Evolutionary conservation across 1,284 basidiomycete genomes (phyloP), one percentile per base, ranked within the genome.

Genomic region (Takashimella tepidaria): DNA sequence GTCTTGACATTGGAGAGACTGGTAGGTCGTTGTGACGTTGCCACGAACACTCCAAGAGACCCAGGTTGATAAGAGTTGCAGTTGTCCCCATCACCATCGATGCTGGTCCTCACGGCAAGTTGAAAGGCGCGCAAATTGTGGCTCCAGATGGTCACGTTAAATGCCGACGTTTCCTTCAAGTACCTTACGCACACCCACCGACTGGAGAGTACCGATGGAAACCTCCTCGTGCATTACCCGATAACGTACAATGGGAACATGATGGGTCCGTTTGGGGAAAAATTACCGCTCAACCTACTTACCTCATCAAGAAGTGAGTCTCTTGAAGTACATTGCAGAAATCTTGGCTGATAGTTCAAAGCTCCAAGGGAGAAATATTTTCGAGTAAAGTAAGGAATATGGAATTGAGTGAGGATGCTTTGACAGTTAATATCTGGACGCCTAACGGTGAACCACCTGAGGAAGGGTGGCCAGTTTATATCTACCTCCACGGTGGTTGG

Each of bases 401-500:
- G 4, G 22, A 21, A 11, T 42, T 50, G 21, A 25, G 27, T 22
- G 62, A 63, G 48, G 62, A 63, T 50, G 55, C 56, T 5, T 57
- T 63, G 20, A 59, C 57, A 11, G 51, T 49, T 40, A 63, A 63
- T 54, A 51, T 63, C 19, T 63, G 62, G 62, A 57, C 59, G 42
- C 62, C 62, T 12, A 45, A 54, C 5, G 60, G 58, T 1, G 27
- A 45, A n/a, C 53, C 60, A 0, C 62, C 59, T 1, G 21, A 41
- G 3, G 57, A 50, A 25, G 62, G 62, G 12, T 63, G 59, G 59
- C 62, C 62, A 4, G 57, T 63, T 10, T 58, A 51, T 27, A 41
- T 61, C 21, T 63, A 57, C 50, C 25, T 59, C 22, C 62, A 63
- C 53, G 62, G 62, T 50, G 62, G 62, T 4, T 63, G 62, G 62